Base-by-base conservation (phyloP, 1,284 basidiomycete genomes). In the Cryptococcus depauperatus region DNA sequence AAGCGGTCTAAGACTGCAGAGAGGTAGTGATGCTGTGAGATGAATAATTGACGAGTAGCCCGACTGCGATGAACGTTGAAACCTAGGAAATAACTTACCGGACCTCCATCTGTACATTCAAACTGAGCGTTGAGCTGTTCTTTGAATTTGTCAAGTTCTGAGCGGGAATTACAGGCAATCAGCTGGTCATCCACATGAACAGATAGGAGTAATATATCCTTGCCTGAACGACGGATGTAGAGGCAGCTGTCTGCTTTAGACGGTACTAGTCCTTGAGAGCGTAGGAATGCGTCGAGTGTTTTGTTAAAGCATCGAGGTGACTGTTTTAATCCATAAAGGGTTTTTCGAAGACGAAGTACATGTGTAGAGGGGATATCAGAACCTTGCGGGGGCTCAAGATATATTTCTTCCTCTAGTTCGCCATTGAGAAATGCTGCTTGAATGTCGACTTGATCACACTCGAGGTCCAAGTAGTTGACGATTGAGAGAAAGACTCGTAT, bases 101-200 rank as follows among this genome's bases (percentile, higher is more conserved):
- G 37, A 3, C 59, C 56, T 27, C 37, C 37, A 42, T 57, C 50
- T 0, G 43, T 41, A 43, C 59, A 56, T 37, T 53, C 50, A 35
- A 57, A 58, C 22, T 35, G 22, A 9, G 19, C 21, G 27, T 58
- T 50, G 10, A 59, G 41, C 1, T 34, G 16, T 5, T 28, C 26
- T 38, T 56, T 58, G 46, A 58, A 61, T 1, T 44, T 18, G 22
- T 58, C 46, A 4, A 58, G 25, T 1, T 21, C 33, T 5, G 26
- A 4, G 14, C 48, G 33, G 16, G 25, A 34, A 38, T 49, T 51
- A 33, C 47, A 48, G 8, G 54, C 50, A n/a, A 61, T 54, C 1
- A 56, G 40, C 37, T 59, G 55, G 38, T 61, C 48, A 37, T 57
- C 55, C 28, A 61, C 54, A 44, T 62, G 59, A 6, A 47, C 58